Evolutionary conservation across 441 rosid genomes (phyloP).

Genomic region (California macrophylla): DNA sequence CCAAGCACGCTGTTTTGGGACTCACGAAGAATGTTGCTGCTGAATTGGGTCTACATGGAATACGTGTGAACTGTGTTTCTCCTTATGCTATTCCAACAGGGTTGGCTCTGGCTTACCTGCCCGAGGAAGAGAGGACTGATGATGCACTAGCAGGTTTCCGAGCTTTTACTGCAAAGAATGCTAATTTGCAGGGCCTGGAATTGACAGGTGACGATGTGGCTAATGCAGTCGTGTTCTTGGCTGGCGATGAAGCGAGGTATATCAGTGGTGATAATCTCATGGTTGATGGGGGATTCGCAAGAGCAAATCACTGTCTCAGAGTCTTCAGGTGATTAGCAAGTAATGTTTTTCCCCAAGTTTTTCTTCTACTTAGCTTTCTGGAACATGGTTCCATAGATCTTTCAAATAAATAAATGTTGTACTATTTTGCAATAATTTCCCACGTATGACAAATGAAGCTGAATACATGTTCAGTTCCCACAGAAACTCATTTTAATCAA

Average conservation of each 20-base stretch:
- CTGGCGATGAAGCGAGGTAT: constrained; percentile 68
- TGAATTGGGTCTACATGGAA: constrained; percentile 78
- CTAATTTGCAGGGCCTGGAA: constrained; percentile 69
- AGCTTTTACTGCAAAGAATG: constrained; percentile 34
- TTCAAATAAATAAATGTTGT: background rate
- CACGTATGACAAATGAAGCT: background rate
- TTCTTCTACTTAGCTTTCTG: background rate
- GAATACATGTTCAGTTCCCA: background rate
- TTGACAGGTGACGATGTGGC: constrained; percentile 66
- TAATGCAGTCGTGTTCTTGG: constrained; percentile 63
- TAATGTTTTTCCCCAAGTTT: no score
- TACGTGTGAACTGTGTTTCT: constrained; percentile 80
- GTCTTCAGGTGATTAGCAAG: constrained; percentile 42
- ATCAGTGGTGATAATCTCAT: constrained; percentile 71
- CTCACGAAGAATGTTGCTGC: constrained; percentile 71
- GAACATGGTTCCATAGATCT: background rate
- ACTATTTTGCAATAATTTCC: background rate
- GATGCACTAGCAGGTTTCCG: constrained; percentile 45
- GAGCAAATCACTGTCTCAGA: constrained; percentile 43
- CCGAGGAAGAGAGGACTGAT: constrained; percentile 57
- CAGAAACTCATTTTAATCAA: background rate
- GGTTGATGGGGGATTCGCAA: constrained; percentile 83
- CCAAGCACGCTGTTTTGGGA: constrained; percentile 76
- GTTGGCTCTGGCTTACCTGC: constrained; percentile 66
- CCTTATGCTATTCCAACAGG: constrained; percentile 60